These are phyloP conservation scores for Macrophomina tecta DNA, from an alignment of 2,329 filamentous ascomycete species.

Conservation along the genomic window DNA sequence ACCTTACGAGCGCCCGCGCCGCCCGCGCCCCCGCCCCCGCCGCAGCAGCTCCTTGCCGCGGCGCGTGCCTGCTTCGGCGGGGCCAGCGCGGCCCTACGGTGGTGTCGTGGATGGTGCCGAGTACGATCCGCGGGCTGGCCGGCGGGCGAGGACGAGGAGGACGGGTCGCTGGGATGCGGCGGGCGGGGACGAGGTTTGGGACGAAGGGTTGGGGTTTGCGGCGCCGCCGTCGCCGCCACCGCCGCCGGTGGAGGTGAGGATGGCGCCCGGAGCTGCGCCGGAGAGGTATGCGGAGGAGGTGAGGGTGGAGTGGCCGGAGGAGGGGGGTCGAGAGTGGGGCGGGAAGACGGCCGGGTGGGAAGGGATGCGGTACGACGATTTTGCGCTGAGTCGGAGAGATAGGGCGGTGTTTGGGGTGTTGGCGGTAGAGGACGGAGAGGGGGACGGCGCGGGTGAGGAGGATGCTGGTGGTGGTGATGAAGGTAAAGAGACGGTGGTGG, in stretches of 20 bases:
- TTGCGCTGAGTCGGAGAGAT: not conserved
- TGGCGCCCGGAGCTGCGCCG: not conserved
- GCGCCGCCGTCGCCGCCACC: not conserved
- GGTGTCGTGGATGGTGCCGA: no score
- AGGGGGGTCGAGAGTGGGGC: not conserved
- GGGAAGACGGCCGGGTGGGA: not conserved
- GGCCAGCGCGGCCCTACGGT: no score
- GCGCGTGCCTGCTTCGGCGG: no score
- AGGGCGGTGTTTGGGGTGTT: conserved; percentile 15
- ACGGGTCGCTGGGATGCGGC: not conserved
- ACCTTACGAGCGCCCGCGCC: no score
- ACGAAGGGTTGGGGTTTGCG: not conserved
- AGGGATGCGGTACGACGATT: conserved; percentile 12
- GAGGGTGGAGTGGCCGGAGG: not conserved
- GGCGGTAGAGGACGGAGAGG: not conserved
- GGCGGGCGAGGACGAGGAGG: not conserved
- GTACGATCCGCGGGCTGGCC: no score
- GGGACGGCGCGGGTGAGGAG: not conserved
- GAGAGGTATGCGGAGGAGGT: not conserved
- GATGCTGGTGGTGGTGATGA: not conserved
- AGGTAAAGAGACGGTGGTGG: no score
- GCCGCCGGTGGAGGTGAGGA: not conserved
- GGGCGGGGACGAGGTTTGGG: not conserved
- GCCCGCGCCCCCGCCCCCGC: not conserved
- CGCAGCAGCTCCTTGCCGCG: not conserved